Evolutionary conservation across 1,284 basidiomycete genomes (phyloP).

Genomic region (Lentinula novae-zelandiae): DNA sequence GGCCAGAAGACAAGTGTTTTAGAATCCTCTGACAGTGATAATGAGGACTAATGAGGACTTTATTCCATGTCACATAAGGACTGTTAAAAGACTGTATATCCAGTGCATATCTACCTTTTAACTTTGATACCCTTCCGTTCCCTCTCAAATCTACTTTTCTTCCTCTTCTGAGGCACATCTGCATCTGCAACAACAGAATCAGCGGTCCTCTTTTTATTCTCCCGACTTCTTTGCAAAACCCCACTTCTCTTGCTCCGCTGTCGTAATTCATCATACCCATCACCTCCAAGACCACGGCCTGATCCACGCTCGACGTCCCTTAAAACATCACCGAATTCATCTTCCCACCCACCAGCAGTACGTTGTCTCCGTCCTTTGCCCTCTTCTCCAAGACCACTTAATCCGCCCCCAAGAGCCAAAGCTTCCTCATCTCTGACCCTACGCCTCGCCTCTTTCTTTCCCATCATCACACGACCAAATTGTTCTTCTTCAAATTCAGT

Average conservation of each 20-base stretch:
- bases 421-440: conserved; percentile 88
- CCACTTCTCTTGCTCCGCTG: conserved; percentile 63
- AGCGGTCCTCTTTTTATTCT: conserved; percentile 33
- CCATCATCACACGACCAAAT: conserved; percentile 89
- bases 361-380: conserved; percentile 48
- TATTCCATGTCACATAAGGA: no score
- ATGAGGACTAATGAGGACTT: no score
- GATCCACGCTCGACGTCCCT: conserved; percentile 46
- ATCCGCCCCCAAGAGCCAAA: conserved; percentile 80
- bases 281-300: conserved; percentile 25
- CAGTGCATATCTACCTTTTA: neutral
- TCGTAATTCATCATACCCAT: conserved; percentile 77
- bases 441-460: conserved; percentile 82
- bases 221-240: conserved; percentile 51
- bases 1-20: no score
- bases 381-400: conserved; percentile 26
- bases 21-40: no score
- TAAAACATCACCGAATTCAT: conserved; percentile 82
- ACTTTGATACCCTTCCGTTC: conserved; percentile 55
- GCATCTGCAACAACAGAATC: conserved; percentile 36
- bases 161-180: conserved; percentile 45
- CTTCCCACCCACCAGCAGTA: conserved; percentile 74
- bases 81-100: no score
- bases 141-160: conserved; percentile 76
- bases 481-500: conserved; percentile 95